These are phyloP conservation scores for Lactarius vividus DNA, from an alignment of 768 basidiomycete species.

Conservation along the genomic window DNA sequence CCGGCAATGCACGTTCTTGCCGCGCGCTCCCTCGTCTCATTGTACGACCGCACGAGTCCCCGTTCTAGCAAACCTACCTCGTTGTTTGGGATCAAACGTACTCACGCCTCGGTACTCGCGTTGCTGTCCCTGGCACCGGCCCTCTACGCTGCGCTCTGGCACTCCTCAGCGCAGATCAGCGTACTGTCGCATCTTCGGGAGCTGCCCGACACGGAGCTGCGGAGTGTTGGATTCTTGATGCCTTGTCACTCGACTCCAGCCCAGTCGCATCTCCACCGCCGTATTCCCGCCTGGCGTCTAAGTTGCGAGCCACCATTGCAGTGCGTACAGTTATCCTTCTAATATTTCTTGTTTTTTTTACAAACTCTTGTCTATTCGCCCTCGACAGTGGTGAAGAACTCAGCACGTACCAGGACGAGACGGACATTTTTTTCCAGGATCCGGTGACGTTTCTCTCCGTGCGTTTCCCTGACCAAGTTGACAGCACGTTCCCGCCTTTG, in stretches of 20 bases:
- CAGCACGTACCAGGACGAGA: slow-evolving; percentile 71
- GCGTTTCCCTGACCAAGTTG: slow-evolving; percentile 64
- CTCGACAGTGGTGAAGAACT: slow-evolving; percentile 47
- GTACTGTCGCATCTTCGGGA: slow-evolving; percentile 67
- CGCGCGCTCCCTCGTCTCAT: slow-evolving; percentile 62
- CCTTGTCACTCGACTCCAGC: slow-evolving; percentile 97
- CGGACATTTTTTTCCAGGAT: slow-evolving; percentile 72
- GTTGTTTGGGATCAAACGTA: slow-evolving; percentile 3
- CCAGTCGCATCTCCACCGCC: slow-evolving; percentile 80
- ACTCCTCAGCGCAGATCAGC: slow-evolving; percentile 75
- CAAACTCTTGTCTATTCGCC: not conserved
- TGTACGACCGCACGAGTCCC: slow-evolving; percentile 18
- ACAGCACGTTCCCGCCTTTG: slow-evolving; percentile 64
- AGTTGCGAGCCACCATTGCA: slow-evolving; percentile 90
- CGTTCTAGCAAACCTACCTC: slow-evolving; percentile 8
- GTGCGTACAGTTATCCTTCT: slow-evolving; percentile 40
- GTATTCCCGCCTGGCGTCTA: slow-evolving; percentile 75
- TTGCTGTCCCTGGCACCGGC: slow-evolving; percentile 57
- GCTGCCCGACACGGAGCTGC: slow-evolving; percentile 48
- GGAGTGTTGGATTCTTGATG: slow-evolving; percentile 77
- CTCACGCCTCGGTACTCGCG: slow-evolving; percentile 36
- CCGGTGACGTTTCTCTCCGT: slow-evolving; percentile 63
- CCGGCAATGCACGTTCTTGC: slow-evolving; percentile 82
- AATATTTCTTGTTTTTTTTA: slow-evolving; percentile 2
- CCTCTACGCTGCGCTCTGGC: slow-evolving; percentile 70